A percentile compares a stretch with the other conserved stretches of the same genome.
Evolutionary conservation across 768 basidiomycete species (phyloP).

Genomic region (Xerocomellus intermedius): DNA sequence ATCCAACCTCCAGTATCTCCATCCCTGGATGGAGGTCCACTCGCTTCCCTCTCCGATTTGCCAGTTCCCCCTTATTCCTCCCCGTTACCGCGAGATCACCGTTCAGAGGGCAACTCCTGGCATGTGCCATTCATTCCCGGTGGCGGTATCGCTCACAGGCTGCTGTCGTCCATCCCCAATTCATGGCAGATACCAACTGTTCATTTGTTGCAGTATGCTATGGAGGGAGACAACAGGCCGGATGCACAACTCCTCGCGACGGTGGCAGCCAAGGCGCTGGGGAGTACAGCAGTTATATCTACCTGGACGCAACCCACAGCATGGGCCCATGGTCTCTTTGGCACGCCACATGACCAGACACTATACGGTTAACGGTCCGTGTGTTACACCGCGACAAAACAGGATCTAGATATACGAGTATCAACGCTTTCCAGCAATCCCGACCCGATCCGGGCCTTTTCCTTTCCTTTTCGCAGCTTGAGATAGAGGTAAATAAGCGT

Average conservation of each 20-base stretch:
- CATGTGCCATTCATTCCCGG: slow-evolving; percentile 74
- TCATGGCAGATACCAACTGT: slow-evolving; percentile 54
- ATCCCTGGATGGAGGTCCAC: slow-evolving; percentile 42
- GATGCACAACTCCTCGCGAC: slow-evolving; percentile 67
- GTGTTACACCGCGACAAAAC: not conserved
- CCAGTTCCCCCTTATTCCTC: slow-evolving; percentile 57
- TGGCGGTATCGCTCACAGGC: slow-evolving; percentile 67
- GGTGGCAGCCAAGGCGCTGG: slow-evolving; percentile 49
- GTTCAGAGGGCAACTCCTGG: slow-evolving; percentile 24
- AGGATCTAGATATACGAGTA: slow-evolving; percentile 1
- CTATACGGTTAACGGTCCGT: slow-evolving; percentile 54
- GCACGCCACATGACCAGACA: slow-evolving; percentile 69
- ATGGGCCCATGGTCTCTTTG: slow-evolving; percentile 63
- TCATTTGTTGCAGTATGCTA: slow-evolving; percentile 67
- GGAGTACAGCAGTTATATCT: slow-evolving; percentile 28
- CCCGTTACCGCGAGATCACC: slow-evolving; percentile 39
- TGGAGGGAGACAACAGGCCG: slow-evolving; percentile 78
- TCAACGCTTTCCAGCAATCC: slow-evolving; percentile 64
- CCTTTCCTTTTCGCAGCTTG: slow-evolving; percentile 73
- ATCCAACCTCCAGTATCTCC: slow-evolving; percentile 46
- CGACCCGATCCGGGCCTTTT: slow-evolving; percentile 46
- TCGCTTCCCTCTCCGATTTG: slow-evolving; percentile 43
- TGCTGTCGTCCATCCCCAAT: slow-evolving; percentile 56
- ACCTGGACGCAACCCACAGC: slow-evolving; percentile 63
- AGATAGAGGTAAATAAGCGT: slow-evolving; percentile 83